Conservation (phyloP, 805 yeast species). For the Barnettozyma populi region DNA sequence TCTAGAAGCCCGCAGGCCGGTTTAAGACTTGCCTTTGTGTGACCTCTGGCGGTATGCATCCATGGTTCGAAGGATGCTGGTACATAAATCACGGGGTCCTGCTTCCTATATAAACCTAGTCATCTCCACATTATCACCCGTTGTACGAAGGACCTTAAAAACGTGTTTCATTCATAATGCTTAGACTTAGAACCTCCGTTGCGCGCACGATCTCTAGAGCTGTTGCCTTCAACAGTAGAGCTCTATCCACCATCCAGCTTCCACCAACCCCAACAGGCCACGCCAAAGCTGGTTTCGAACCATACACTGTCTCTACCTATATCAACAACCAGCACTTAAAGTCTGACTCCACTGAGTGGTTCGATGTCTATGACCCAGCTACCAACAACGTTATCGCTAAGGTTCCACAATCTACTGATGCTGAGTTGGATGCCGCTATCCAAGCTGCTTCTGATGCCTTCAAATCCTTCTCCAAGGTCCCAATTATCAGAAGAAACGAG, state of each 20-base stretch:
- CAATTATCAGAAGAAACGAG: slow-evolving; percentile 52
- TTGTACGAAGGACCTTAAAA: neutral
- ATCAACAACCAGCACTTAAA: slow-evolving; percentile 41
- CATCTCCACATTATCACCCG: neutral
- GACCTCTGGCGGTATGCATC: neutral
- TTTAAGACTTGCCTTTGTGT: neutral
- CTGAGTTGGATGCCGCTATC: slow-evolving; percentile 61
- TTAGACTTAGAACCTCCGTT: slow-evolving; percentile 6
- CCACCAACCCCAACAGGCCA: slow-evolving; percentile 38
- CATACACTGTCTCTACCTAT: slow-evolving; percentile 47
- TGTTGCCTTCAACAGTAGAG: slow-evolving; percentile 9
- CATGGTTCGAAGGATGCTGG: neutral
- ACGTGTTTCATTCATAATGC: slow-evolving; percentile 1
- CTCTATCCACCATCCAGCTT: slow-evolving; percentile 18
- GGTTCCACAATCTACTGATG: slow-evolving; percentile 68
- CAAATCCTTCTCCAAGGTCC: slow-evolving; percentile 42
- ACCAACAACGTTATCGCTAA: slow-evolving; percentile 59
- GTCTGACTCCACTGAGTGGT: slow-evolving; percentile 51
- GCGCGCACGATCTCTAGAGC: slow-evolving; percentile 5
- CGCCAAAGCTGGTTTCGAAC: slow-evolving; percentile 32
- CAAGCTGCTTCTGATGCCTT: slow-evolving; percentile 62
- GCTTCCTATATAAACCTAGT: neutral
- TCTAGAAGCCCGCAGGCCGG: neutral
- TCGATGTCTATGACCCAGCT: slow-evolving; percentile 71
- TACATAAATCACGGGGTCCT: neutral